Conservation (phyloP, 495 filamentous ascomycete species). For the Aspergillus indologenus region DNA sequence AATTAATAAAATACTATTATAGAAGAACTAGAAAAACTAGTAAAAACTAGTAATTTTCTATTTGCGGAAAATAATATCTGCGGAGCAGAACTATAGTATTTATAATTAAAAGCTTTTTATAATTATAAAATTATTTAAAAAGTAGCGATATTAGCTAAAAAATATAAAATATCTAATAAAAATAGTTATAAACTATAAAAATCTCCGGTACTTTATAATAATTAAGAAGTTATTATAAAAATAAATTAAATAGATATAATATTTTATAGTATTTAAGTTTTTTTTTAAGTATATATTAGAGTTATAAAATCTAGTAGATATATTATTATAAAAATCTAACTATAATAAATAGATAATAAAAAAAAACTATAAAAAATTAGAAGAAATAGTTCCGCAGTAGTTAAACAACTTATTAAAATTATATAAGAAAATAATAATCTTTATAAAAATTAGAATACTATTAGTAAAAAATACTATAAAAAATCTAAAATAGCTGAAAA, state of each 20-base stretch:
- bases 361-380: background rate
- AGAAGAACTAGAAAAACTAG: background rate
- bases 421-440: background rate
- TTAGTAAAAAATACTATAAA: background rate
- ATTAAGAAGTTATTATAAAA: background rate
- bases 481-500: background rate
- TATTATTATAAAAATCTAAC: background rate
- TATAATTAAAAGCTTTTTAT: slow-evolving; percentile 4
- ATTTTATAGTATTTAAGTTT: slow-evolving; percentile 1
- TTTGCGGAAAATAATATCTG: background rate
- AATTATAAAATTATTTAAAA: slow-evolving; percentile 2
- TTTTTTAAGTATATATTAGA: background rate
- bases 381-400: background rate
- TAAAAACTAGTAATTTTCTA: background rate
- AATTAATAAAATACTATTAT: slow-evolving; percentile 4
- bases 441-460: background rate
- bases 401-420: background rate
- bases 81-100: background rate
- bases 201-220: slow-evolving; percentile 1
- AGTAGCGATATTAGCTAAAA: background rate
- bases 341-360: background rate
- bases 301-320: background rate
- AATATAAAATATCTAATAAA: background rate
- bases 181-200: slow-evolving; percentile 4
- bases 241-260: slow-evolving; percentile 1